Evolutionary conservation across 1,284 basidiomycete species (phyloP).

Genomic region (Exobasidium cylindrosporum): DNA sequence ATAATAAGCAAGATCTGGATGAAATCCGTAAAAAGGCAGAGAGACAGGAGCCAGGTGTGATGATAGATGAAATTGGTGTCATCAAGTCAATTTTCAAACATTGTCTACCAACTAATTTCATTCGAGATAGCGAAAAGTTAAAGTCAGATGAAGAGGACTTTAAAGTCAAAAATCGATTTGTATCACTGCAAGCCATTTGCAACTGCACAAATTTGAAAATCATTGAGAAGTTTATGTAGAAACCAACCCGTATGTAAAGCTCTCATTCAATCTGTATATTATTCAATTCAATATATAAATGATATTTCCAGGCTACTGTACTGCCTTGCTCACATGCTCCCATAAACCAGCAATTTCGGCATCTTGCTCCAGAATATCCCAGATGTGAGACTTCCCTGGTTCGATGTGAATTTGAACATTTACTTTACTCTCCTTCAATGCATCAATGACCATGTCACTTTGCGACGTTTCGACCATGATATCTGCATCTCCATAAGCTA

Average conservation of each 20-base stretch:
- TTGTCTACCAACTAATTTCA: not conserved
- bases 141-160: not conserved
- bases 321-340: not conserved
- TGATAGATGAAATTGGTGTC: not conserved
- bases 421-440: conserved; percentile 17
- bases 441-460: conserved; percentile 26
- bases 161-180: not conserved
- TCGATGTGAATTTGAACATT: not conserved
- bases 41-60: not conserved
- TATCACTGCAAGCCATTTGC: not conserved
- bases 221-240: no score
- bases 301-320: not conserved
- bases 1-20: not conserved
- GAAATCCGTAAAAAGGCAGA: not conserved
- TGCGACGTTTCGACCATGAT: conserved; percentile 31
- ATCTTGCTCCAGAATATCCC: conserved; percentile 11
- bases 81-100: not conserved
- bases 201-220: no score
- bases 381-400: conserved; percentile 12
- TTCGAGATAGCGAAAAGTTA: not conserved
- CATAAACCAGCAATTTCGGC: conserved; percentile 13
- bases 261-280: no score
- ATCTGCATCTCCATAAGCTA: conserved; percentile 34
- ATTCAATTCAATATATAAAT: no score
- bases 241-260: no score